Percentiles rank a stretch among this genome's conserved stretches.
phyloP scores from a whole-genome alignment of 345 rosid genomes.

The Brassica incana region DNA sequence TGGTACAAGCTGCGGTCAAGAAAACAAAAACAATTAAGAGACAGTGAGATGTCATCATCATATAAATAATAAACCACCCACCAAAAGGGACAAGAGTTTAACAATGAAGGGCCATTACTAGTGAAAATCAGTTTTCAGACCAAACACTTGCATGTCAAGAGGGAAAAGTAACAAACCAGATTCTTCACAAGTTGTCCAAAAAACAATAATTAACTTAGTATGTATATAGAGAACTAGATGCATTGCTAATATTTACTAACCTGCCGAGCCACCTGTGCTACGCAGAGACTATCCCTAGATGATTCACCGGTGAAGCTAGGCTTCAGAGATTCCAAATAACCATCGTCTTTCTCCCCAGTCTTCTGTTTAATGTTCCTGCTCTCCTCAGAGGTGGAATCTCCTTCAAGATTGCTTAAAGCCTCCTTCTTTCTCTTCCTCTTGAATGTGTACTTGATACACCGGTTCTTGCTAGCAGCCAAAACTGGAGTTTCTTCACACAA shows the following conservation, averaged over 20 bases:
- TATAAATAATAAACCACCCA: background rate
- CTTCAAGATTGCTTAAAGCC: slow-evolving; percentile 50
- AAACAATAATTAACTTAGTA: slow-evolving; percentile 1
- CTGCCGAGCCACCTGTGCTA: slow-evolving; percentile 57
- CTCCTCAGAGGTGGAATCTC: slow-evolving; percentile 45
- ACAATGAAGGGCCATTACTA: background rate
- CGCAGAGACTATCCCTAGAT: slow-evolving; percentile 40
- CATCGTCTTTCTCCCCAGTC: slow-evolving; percentile 46
- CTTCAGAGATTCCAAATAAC: slow-evolving; percentile 44
- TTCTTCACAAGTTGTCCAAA: slow-evolving; percentile 10
- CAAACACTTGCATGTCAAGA: slow-evolving; percentile 1
- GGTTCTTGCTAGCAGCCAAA: slow-evolving; percentile 39
- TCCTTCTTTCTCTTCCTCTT: slow-evolving; percentile 77
- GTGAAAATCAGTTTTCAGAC: slow-evolving; percentile 17
- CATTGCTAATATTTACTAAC: slow-evolving; percentile 40
- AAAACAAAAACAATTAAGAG: slow-evolving; percentile 9
- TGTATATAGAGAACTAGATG: slow-evolving; percentile 11
- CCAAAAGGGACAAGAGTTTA: slow-evolving; percentile 9
- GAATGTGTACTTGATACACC: slow-evolving; percentile 73
- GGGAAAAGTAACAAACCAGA: background rate
- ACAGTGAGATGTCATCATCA: background rate
- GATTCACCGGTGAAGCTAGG: slow-evolving; percentile 51
- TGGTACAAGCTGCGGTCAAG: slow-evolving; percentile 47
- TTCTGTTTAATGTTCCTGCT: slow-evolving; percentile 35
- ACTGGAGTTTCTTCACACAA: slow-evolving; percentile 39